Conservation (phyloP, 1,284 basidiomycete species). For the Stygiomarasmius scandens region DNA sequence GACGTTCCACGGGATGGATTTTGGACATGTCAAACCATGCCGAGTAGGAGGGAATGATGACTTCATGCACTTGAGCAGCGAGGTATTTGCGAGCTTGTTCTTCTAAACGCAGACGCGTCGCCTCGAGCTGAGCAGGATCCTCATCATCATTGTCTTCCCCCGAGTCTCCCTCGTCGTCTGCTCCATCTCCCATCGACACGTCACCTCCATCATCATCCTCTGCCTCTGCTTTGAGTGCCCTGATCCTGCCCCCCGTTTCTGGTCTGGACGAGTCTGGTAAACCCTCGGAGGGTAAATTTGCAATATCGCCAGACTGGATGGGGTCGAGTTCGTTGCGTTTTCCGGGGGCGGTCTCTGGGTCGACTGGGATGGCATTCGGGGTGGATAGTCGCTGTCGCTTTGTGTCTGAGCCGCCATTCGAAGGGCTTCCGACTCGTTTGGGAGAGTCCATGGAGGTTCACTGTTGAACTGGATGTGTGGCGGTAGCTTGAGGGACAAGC, state of each 20-base stretch:
- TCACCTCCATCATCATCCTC: slow-evolving; percentile 67
- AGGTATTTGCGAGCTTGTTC: slow-evolving; percentile 93
- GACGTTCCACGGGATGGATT: slow-evolving; percentile 91
- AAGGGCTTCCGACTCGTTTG: slow-evolving; percentile 17
- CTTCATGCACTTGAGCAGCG: slow-evolving; percentile 94
- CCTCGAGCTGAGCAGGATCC: slow-evolving; percentile 79
- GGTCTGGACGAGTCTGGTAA: slow-evolving; percentile 41
- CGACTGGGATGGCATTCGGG: slow-evolving; percentile 68
- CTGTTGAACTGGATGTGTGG: slow-evolving; percentile 8
- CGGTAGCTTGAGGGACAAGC: slow-evolving; percentile 1
- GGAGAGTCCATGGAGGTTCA: slow-evolving; percentile 14
- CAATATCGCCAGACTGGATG: slow-evolving; percentile 68
- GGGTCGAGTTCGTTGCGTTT: slow-evolving; percentile 80
- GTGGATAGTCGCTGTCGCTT: slow-evolving; percentile 28
- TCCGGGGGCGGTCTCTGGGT: slow-evolving; percentile 73
- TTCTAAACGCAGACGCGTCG: slow-evolving; percentile 76
- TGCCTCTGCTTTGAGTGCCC: slow-evolving; percentile 54
- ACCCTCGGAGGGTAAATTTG: slow-evolving; percentile 62
- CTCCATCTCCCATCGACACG: slow-evolving; percentile 75
- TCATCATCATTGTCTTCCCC: slow-evolving; percentile 77
- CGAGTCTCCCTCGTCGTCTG: slow-evolving; percentile 69
- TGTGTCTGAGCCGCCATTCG: slow-evolving; percentile 13
- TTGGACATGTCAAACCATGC: slow-evolving; percentile 98
- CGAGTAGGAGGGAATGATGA: slow-evolving; percentile 96
- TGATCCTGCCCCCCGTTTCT: slow-evolving; percentile 53